Base-by-base conservation (phyloP, 257 asterid species). In the Echium plantagineum region DNA sequence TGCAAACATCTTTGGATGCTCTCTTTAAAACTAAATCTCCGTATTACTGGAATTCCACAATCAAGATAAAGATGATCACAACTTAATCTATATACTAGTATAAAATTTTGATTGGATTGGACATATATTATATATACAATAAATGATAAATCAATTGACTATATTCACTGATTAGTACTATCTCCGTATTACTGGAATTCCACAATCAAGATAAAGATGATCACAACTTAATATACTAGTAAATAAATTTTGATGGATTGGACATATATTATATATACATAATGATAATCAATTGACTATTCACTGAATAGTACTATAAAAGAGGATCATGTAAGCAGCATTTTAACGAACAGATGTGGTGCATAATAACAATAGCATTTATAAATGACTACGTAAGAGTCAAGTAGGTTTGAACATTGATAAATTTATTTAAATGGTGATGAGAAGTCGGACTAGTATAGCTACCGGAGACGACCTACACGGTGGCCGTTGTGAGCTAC, bases 1-100 rank as follows among this genome's bases (percentile, higher is more conserved):
- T 9, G 89, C 86, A 64, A 91, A 88, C 95, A 88, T 88, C 74
- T 10, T 68, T 56, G 0, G 7, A 0, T 7, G 1, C 57, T 52
- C 24, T 51, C 55, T n/a, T 42, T 42, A 13, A 42, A 10, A 42
- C 16, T 2, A 42, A 35, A 42, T 42, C 49, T 42, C 16, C 49
- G 1, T 42, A 12, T 4, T 42, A 17, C 49, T 42, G 49, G 13
- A 42, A 42, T 12, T 42, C 9, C 16, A 10, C 17, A 42, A 42
- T 42, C 49, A 12, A 42, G 49, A 42, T 12, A 42, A 2, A 3
- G 5, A 42, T 42, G 5, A 12, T 42, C 17, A 42, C 49, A 42
- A 42, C 17, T 42, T 35, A 35, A 35, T 8, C 46, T 0, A 28
- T 28, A 28, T 35, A 13, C 9, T n/a, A n/a, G n/a, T 35, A 13